phyloP scores from a whole-genome alignment of 192 early-diverging fungal species.

The Backusella circina region DNA sequence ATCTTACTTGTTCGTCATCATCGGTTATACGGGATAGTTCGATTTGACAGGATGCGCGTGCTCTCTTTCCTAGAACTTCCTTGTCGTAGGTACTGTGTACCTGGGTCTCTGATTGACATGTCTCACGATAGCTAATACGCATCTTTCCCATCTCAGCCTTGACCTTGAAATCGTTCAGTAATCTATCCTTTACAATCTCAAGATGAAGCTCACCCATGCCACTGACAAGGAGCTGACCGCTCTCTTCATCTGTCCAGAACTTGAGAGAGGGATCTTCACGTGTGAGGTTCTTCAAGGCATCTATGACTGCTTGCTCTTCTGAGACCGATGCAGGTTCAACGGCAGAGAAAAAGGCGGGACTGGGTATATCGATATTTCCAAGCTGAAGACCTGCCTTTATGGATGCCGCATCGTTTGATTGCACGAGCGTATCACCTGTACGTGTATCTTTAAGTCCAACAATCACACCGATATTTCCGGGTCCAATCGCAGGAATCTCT shows the following conservation, averaged over 20 bases:
- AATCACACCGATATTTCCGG: slow-evolving; percentile 86
- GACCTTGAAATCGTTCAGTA: slow-evolving; percentile 75
- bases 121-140: slow-evolving; percentile 87
- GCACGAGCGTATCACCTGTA: slow-evolving; percentile 83
- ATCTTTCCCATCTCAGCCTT: slow-evolving; percentile 81
- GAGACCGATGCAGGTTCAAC: slow-evolving; percentile 73
- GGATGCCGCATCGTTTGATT: slow-evolving; percentile 45
- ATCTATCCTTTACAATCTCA: slow-evolving; percentile 83
- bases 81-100: slow-evolving; percentile 56
- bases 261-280: slow-evolving; percentile 89
- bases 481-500: slow-evolving; percentile 65
- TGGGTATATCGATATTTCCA: slow-evolving; percentile 77
- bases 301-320: slow-evolving; percentile 69
- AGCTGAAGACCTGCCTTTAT: slow-evolving; percentile 49
- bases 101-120: slow-evolving; percentile 36
- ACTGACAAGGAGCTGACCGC: slow-evolving; percentile 82
- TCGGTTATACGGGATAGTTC: slow-evolving; percentile 48
- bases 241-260: slow-evolving; percentile 71
- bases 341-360: slow-evolving; percentile 81
- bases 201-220: slow-evolving; percentile 97
- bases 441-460: slow-evolving; percentile 78
- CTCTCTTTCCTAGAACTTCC: slow-evolving; percentile 67
- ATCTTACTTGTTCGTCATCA: slow-evolving; percentile 11
- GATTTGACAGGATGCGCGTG: slow-evolving; percentile 54
- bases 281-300: slow-evolving; percentile 67